phyloP scores from a whole-genome alignment of 495 filamentous ascomycete species.

The Podospora comata region DNA sequence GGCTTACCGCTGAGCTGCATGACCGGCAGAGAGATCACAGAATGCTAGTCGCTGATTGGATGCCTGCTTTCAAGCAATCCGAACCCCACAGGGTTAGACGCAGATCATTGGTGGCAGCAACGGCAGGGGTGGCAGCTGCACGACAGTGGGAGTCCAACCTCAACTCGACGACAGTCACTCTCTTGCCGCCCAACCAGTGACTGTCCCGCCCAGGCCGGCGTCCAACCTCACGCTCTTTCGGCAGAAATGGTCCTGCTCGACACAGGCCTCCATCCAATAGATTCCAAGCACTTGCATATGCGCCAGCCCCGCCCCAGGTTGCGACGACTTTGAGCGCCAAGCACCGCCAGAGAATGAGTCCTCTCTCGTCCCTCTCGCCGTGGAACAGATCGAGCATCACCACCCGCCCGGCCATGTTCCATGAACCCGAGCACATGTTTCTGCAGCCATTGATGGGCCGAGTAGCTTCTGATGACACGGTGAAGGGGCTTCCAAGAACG shows the following conservation, averaged over 20 bases:
- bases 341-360: constrained; percentile 5
- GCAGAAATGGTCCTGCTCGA: constrained; percentile 25
- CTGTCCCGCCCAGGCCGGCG: constrained; percentile 10
- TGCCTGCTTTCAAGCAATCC: constrained; percentile 20
- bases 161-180: constrained; percentile 15
- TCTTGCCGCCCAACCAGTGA: constrained; percentile 36
- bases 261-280: constrained; percentile 31
- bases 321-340: constrained; percentile 33
- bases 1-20: constrained; percentile 40
- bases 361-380: not conserved
- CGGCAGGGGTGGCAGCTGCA: constrained; percentile 25
- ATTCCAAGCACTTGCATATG: constrained; percentile 29
- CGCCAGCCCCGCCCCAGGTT: constrained; percentile 24
- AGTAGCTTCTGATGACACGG: not conserved
- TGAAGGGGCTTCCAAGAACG: not conserved
- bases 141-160: constrained; percentile 20
- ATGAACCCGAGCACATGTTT: not conserved
- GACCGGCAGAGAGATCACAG: constrained; percentile 37
- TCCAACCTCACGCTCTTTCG: constrained; percentile 28
- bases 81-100: constrained; percentile 6
- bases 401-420: not conserved
- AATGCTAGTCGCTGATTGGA: constrained; percentile 30
- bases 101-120: constrained; percentile 28
- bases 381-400: not conserved
- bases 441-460: not conserved